Conservation (phyloP, 345 rosid genomes). For the Erysimum cheiranthoides region DNA sequence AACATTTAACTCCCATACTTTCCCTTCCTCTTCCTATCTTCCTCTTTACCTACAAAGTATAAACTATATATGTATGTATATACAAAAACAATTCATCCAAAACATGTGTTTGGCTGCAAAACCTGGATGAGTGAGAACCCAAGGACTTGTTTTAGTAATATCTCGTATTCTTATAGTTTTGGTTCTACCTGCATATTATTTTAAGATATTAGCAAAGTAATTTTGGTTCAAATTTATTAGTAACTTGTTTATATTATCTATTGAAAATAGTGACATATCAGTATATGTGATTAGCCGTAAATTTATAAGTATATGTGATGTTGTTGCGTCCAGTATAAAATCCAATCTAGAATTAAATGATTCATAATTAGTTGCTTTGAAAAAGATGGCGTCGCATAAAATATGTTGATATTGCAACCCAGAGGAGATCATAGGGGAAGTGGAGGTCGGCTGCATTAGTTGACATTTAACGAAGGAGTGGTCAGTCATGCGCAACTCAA, state of each 20-base stretch:
- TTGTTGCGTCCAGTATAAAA: not conserved
- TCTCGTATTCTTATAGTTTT: not conserved
- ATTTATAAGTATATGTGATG: not conserved
- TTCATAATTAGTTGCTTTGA: slow-evolving; percentile 20
- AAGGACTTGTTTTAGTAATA: not conserved
- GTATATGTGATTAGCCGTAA: not conserved
- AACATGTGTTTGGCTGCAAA: slow-evolving; percentile 5
- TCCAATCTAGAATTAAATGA: not conserved
- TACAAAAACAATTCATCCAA: not conserved
- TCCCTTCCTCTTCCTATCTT: slow-evolving; percentile 2
- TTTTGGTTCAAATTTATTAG: not conserved
- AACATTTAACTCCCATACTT: not conserved
- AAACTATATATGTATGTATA: not conserved
- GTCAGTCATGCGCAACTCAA: slow-evolving; percentile 39
- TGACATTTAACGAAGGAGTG: slow-evolving; percentile 42
- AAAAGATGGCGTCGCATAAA: slow-evolving; percentile 4
- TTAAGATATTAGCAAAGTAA: not conserved
- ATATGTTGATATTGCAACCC: not conserved
- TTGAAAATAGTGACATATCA: not conserved
- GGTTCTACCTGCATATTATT: not conserved
- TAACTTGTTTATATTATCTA: not conserved
- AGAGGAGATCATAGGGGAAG: slow-evolving; percentile 32
- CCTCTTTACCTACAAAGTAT: not conserved
- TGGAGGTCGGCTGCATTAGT: slow-evolving; percentile 48
- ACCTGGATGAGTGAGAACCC: slow-evolving; percentile 10